phyloP scores from a whole-genome alignment of 2,329 filamentous ascomycete genomes.

The Fusarium pseudograminearum region DNA sequence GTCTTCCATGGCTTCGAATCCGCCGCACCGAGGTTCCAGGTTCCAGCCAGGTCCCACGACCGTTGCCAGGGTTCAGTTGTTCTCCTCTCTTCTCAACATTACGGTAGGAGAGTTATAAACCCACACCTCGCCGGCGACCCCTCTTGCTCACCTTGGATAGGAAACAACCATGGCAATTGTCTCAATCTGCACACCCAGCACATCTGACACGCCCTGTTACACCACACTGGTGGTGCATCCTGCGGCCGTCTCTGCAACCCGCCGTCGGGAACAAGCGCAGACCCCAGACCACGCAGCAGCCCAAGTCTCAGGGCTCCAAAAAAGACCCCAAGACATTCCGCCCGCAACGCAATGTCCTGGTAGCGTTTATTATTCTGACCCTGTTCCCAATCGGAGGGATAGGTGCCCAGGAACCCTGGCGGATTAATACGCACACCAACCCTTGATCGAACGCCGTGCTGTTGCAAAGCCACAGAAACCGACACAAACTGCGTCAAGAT shows the following conservation, averaged over 20 bases:
- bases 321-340: slow-evolving; percentile 34
- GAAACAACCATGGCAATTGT: neutral
- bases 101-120: slow-evolving; percentile 4
- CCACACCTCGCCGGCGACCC: slow-evolving; percentile 11
- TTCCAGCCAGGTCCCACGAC: slow-evolving; percentile 18
- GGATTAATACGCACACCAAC: slow-evolving; percentile 11
- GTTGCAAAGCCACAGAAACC: slow-evolving; percentile 2
- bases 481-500: neutral
- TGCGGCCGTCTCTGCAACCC: slow-evolving; percentile 57
- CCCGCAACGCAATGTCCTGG: slow-evolving; percentile 31
- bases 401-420: slow-evolving; percentile 19
- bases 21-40: slow-evolving; percentile 35
- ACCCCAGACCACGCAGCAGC: slow-evolving; percentile 48
- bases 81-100: slow-evolving; percentile 21
- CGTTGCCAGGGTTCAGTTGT: slow-evolving; percentile 30
- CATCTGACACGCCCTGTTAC: slow-evolving; percentile 31
- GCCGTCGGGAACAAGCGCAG: slow-evolving; percentile 53
- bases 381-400: slow-evolving; percentile 21
- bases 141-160: slow-evolving; percentile 1
- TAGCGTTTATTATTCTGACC: slow-evolving; percentile 32
- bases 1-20: slow-evolving; percentile 31
- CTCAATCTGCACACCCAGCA: neutral
- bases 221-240: slow-evolving; percentile 51
- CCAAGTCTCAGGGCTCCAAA: slow-evolving; percentile 39
- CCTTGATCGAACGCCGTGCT: slow-evolving; percentile 26